These are phyloP conservation scores for Pittosporum tobira DNA, from an alignment of 129 eudicot species.

Conservation along the genomic window DNA sequence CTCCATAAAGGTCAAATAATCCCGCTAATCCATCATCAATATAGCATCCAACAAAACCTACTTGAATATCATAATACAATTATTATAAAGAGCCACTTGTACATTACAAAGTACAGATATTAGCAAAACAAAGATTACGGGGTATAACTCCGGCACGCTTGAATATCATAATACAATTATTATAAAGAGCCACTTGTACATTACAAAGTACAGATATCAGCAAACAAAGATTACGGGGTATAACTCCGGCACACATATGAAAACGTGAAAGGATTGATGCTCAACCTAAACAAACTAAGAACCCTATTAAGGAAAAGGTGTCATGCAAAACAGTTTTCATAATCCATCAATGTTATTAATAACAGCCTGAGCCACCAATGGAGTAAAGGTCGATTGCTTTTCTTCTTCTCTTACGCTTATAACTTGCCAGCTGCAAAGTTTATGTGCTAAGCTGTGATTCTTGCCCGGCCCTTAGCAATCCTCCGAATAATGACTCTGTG, in stretches of 20 bases:
- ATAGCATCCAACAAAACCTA: background rate
- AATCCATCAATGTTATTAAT: background rate
- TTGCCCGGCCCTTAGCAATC: slow-evolving; percentile 77
- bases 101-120: too few relatives aligned
- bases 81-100: too few relatives aligned
- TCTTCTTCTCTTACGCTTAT: background rate
- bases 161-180: too few relatives aligned
- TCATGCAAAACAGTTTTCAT: background rate
- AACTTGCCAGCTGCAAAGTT: slow-evolving; percentile 8
- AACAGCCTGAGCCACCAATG: background rate
- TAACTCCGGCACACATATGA: too few relatives aligned
- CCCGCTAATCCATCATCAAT: background rate
- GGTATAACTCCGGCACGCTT: too few relatives aligned
- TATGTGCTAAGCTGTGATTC: slow-evolving; percentile 90
- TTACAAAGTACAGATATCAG: too few relatives aligned
- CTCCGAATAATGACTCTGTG: slow-evolving; percentile 84
- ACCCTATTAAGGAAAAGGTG: background rate
- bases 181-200: too few relatives aligned
- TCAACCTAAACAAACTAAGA: background rate
- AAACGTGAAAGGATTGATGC: background rate
- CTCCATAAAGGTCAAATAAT: background rate
- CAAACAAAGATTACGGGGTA: too few relatives aligned
- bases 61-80: too few relatives aligned
- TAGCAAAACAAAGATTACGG: too few relatives aligned
- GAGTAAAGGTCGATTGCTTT: too few relatives aligned